Evolutionary conservation across 352 stramenopile species (phyloP), one percentile per base, ranked within the genome.

Genomic region (Pythium insidiosum): DNA sequence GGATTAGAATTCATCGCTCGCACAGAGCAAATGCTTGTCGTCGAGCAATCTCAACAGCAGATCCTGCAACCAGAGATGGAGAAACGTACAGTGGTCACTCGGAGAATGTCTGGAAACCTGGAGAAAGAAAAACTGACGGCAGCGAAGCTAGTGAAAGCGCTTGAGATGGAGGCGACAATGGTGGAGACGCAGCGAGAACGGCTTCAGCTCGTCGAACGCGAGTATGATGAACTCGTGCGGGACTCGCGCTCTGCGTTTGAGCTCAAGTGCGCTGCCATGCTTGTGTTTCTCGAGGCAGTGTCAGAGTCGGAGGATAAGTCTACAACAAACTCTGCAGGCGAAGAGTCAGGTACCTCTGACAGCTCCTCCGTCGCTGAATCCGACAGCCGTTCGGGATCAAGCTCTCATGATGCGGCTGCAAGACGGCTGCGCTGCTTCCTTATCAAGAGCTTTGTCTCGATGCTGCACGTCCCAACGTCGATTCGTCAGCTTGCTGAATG

Each of bases 401-500:
- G n/a, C n/a, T n/a, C n/a, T n/a, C n/a, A n/a, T n/a, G 42, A 53
- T 22, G 47, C 30, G 1, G 20, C 34, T 0, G 28, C 23, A 1
- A 38, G 38, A 21, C 63, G 60, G 16, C 30, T 46, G 16, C 28
- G 39, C 3, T 48, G 49, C 1, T 53, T 47, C 1, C 50, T 68
- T 7, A 53, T 84, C 15, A 58, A 43, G 21, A 70, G 51, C 9
- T 82, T 90, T 37, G 40, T 47, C 1, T 43, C 56, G 0, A 47
- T 84, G 7, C 28, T 51, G 1, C 68, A 62, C 1, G 61, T 70
- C 4, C 68, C 74, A 3, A 73, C 70, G 2, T 68, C 68, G 1
- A 57, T 88, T 28, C 73, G 68, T 12, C 73, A 85, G 22, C 54
- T 90, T 3, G 66, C 73, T 0, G 75, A 88, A 38, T 90, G 75